phyloP scores from a whole-genome alignment of 2,329 filamentous ascomycete genomes.

The Fusarium gaditjirri region DNA sequence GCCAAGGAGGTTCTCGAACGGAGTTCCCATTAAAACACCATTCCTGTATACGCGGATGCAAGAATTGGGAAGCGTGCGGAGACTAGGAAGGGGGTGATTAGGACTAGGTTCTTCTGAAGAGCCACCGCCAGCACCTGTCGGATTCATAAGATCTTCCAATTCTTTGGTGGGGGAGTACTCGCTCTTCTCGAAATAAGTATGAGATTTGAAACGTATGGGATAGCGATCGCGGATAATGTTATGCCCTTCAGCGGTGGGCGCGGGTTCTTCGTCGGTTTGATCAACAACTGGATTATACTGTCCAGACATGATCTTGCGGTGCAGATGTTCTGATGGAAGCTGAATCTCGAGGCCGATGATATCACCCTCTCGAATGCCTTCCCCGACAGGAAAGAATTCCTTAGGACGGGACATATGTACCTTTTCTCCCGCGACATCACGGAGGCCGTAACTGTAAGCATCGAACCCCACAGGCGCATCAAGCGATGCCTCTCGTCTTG shows the following conservation, averaged over 20 bases:
- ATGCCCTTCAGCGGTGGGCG: constrained; percentile 65
- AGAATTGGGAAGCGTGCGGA: constrained; percentile 87
- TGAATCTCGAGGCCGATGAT: constrained; percentile 94
- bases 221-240: constrained; percentile 96
- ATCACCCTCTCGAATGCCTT: constrained; percentile 87
- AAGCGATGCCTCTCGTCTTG: constrained; percentile 80
- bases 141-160: constrained; percentile 85
- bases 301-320: constrained; percentile 88
- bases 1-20: constrained; percentile 87
- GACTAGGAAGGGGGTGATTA: constrained; percentile 76
- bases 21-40: constrained; percentile 83
- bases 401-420: constrained; percentile 95
- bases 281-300: constrained; percentile 90
- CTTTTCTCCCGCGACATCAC: constrained; percentile 89
- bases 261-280: constrained; percentile 65
- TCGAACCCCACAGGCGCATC: constrained; percentile 89
- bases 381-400: constrained; percentile 82
- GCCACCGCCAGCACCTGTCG: constrained; percentile 54
- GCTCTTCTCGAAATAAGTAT: constrained; percentile 93
- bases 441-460: constrained; percentile 92
- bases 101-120: constrained; percentile 72
- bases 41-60: constrained; percentile 94
- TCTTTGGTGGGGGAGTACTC: constrained; percentile 90
- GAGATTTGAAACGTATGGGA: constrained; percentile 91
- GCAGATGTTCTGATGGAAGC: constrained; percentile 84